Conservation (phyloP, 805 yeast species). For the Yarrowia keelungensis region DNA sequence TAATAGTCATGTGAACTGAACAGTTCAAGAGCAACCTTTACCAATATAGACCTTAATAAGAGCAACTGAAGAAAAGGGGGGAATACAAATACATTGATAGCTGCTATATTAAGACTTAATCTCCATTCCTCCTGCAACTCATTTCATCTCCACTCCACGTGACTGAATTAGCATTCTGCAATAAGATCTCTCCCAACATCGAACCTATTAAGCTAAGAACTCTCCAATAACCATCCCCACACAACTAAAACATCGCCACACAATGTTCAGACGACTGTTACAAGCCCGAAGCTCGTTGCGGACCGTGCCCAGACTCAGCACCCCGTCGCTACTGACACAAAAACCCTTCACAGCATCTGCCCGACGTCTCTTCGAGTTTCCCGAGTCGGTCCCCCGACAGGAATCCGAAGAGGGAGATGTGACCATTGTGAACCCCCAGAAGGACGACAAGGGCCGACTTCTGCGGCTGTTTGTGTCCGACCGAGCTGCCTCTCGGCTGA, state of each 20-base stretch:
- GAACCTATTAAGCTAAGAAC: not conserved
- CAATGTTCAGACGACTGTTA: constrained; percentile 22
- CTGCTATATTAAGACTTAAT: too few species aligned
- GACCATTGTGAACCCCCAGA: constrained; percentile 47
- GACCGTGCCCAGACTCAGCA: constrained; percentile 4
- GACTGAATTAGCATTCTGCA: constrained; percentile 18
- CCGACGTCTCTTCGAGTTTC: constrained; percentile 31
- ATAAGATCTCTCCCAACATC: constrained; percentile 2
- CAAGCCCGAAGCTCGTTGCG: constrained; percentile 21
- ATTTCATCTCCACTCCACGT: not conserved
- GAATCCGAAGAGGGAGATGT: not conserved
- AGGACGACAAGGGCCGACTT: constrained; percentile 50
- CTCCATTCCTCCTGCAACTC: not conserved
- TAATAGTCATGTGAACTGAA: constrained; percentile 2
- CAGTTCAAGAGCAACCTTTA: constrained; percentile 4
- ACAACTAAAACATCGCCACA: constrained; percentile 7
- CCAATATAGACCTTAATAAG: not conserved
- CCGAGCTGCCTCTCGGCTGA: constrained; percentile 59
- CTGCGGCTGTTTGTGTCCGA: constrained; percentile 51
- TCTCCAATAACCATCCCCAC: constrained; percentile 3
- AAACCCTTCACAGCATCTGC: constrained; percentile 28
- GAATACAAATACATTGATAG: not conserved
- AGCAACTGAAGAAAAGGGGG: not conserved
- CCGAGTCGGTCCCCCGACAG: constrained; percentile 34
- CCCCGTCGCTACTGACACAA: constrained; percentile 15